Base-by-base conservation (phyloP, 1,284 basidiomycete genomes). In the Ustilago shanxiensis region DNA sequence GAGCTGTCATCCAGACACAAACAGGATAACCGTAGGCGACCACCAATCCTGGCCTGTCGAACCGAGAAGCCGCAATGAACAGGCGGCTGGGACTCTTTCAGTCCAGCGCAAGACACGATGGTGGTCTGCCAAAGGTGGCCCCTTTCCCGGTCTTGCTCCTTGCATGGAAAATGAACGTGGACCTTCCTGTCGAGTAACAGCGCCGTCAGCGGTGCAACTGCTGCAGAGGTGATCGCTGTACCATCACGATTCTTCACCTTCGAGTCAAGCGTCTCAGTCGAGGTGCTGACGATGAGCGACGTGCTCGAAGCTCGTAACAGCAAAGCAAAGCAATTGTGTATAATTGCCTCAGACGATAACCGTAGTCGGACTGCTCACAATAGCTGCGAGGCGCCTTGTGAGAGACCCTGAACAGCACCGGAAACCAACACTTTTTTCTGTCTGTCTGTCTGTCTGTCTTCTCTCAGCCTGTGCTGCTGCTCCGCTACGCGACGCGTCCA, bases 81-180 rank as follows among this genome's bases (percentile, higher is more conserved):
- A 13, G 14, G 20, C 56, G 20, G 31, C 45, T 26, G 54, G 37
- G 37, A 39, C 37, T 22, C 2, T 3, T 52, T 9, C 20, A 49
- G 41, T 0, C n/a, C 41, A 44, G n/a, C 20, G n/a, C 8, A 20
- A n/a, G n/a, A 50, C n/a, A n/a, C n/a, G 22, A 16, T 10, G 35
- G 52, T 14, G 20, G 22, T 26, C 24, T 14, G n/a, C 22, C 20
- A 59, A 39, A 49, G 3, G 33, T 55, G 33, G n/a, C 49, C 33
- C 20, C 28, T 31, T 50, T 65, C 29, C 44, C 44, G 55, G 22
- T 35, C 37, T 41, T 20, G 18, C 70, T 51, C 70, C 70, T 72
- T 66, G 70, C 70, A 72, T 72, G 51, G 60, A 60, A 55, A 59
- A 52, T 66, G 66, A 53, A n/a, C 44, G 44, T 11, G 54, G 41